Percentiles rank a stretch among this genome's conserved stretches.
Conservation (phyloP, 139 green algal genomes). For the Dunaliella primolecta region DNA sequence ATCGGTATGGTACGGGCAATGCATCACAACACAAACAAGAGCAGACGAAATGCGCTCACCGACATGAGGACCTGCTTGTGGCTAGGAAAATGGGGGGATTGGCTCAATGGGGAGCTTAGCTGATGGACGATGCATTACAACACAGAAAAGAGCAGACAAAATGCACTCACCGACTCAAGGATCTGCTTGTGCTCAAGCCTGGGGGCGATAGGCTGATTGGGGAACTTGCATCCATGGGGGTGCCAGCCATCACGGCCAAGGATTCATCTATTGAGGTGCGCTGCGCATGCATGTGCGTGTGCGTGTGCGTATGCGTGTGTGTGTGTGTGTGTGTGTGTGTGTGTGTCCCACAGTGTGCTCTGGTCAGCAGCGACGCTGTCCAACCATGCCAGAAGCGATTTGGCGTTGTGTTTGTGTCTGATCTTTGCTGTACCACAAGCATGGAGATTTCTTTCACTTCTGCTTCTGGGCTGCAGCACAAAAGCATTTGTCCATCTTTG, state of each 20-base stretch:
- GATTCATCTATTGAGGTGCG: not conserved
- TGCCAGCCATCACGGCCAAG: not conserved
- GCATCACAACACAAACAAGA: not conserved
- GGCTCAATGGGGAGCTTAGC: no score
- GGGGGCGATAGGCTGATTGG: not conserved
- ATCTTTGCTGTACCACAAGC: no score
- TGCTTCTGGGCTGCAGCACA: no score
- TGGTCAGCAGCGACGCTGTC: no score
- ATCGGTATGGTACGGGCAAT: not conserved
- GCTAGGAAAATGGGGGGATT: no score
- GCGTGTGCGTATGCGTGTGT: slow-evolving; percentile 1
- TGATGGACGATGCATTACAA: not conserved
- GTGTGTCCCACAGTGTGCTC: no score
- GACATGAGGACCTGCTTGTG: no score
- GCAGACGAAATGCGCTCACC: not conserved
- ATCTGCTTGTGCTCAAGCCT: not conserved
- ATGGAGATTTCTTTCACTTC: no score
- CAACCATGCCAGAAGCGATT: no score
- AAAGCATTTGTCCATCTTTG: no score
- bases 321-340: no score
- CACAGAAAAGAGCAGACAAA: not conserved
- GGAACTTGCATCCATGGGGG: not conserved
- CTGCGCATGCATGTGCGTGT: not conserved
- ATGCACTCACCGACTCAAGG: not conserved
- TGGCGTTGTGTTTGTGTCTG: no score